These are phyloP conservation scores for Aechmea fasciata DNA, from an alignment of 176 grass and related monocot genomes.

Conservation along the genomic window DNA sequence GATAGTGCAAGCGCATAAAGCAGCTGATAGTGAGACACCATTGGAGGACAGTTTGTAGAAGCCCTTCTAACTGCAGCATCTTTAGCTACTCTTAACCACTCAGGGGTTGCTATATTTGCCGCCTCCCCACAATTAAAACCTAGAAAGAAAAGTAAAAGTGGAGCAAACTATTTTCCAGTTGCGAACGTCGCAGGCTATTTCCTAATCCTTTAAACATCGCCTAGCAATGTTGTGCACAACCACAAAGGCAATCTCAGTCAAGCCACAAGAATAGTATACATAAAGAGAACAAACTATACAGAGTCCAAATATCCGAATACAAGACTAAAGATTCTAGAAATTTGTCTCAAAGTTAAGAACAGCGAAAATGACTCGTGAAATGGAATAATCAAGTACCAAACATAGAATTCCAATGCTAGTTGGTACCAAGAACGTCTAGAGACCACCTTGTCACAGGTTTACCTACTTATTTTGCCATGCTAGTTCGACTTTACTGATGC, in stretches of 20 bases:
- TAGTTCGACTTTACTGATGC: neutral
- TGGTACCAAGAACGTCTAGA: too few relatives aligned
- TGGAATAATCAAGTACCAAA: too few relatives aligned
- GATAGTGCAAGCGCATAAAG: conserved; percentile 89
- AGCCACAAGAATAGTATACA: too few relatives aligned
- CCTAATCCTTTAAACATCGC: neutral
- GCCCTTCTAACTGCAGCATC: conserved; percentile 98
- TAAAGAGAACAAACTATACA: too few relatives aligned
- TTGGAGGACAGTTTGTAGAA: conserved; percentile 92
- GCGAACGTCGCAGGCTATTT: too few relatives aligned
- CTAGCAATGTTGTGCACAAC: neutral
- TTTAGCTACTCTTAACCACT: conserved; percentile 93
- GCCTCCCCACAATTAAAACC: conserved; percentile 99
- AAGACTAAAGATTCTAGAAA: too few relatives aligned
- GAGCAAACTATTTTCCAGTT: conserved; percentile 11
- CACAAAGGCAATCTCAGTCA: neutral
- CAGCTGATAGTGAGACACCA: conserved; percentile 99
- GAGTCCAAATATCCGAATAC: too few relatives aligned
- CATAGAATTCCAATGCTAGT: too few relatives aligned
- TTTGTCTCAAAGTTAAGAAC: too few relatives aligned
- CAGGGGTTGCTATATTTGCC: conserved; percentile 94
- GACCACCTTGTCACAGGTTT: neutral
- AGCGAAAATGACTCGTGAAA: too few relatives aligned
- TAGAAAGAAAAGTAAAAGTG: conserved; percentile 26
- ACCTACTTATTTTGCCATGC: neutral